These are phyloP conservation scores for Fennellomyces sp. DNA, from an alignment of 371 early-diverging fungal genomes.

Conservation along the genomic window DNA sequence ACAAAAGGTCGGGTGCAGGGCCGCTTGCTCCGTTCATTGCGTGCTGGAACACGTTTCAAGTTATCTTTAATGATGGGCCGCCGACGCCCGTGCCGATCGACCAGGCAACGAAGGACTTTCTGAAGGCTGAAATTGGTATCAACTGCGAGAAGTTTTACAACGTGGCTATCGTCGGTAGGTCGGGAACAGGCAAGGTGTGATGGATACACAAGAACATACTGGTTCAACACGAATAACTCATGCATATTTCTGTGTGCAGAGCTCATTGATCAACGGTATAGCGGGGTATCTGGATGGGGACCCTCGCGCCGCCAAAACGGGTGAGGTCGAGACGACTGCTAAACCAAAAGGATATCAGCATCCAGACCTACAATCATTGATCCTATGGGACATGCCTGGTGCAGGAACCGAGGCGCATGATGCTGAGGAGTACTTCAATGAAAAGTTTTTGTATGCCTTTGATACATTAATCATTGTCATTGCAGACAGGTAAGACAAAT, in stretches of 20 bases:
- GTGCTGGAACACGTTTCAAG: conserved; percentile 39
- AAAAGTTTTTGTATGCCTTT: conserved; percentile 50
- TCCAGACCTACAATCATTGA: conserved; percentile 44
- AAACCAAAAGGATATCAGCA: conserved; percentile 40
- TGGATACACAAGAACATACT: no score
- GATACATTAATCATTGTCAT: conserved; percentile 49
- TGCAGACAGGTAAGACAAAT: conserved; percentile 42
- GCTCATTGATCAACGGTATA: conserved; percentile 50
- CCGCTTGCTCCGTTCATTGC: conserved; percentile 52
- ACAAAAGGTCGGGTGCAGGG: conserved; percentile 27
- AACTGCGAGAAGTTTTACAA: conserved; percentile 47
- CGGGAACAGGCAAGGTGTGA: conserved; percentile 55
- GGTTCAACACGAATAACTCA: no score
- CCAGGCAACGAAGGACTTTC: conserved; percentile 26
- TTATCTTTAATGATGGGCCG: conserved; percentile 44
- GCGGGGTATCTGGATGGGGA: conserved; percentile 42
- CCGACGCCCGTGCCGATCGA: conserved; percentile 29
- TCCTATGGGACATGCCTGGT: conserved; percentile 57
- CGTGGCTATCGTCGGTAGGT: conserved; percentile 42
- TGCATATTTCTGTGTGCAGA: conserved; percentile 22
- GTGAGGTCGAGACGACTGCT: conserved; percentile 44
- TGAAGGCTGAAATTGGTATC: conserved; percentile 33
- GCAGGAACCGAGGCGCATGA: conserved; percentile 44
- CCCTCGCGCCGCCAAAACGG: conserved; percentile 34
- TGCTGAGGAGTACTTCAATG: conserved; percentile 47